Evolutionary conservation across 108 stramenopile genomes (phyloP).

Genomic region (Cyclotella atomus): DNA sequence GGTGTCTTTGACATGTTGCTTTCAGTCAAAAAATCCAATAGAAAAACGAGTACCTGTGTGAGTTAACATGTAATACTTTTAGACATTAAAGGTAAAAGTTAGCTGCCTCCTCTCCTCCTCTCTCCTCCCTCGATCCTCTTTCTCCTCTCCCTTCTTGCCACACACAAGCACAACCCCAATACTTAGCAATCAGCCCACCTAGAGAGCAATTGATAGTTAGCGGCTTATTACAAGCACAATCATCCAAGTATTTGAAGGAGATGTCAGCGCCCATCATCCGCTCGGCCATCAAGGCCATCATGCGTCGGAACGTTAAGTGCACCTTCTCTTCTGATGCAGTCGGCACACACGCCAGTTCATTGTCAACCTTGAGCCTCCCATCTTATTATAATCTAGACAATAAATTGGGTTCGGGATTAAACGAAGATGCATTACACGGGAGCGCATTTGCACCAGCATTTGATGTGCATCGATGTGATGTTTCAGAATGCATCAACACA

Average conservation of each 20-base stretch:
- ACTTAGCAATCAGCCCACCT: too few relatives aligned
- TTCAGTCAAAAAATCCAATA: too few relatives aligned
- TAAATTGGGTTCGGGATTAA: background rate
- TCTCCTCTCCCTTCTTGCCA: too few relatives aligned
- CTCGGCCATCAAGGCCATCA: background rate
- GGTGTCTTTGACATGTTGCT: conserved; percentile 8
- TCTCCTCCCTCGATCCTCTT: too few relatives aligned
- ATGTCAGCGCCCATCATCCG: background rate
- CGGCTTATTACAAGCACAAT: too few relatives aligned
- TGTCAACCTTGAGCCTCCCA: background rate
- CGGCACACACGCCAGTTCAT: background rate
- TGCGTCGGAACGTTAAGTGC: too few relatives aligned
- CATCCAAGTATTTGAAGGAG: background rate
- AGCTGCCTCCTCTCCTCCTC: too few relatives aligned
- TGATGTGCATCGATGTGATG: background rate
- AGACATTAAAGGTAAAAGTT: too few relatives aligned
- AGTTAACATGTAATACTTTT: too few relatives aligned
- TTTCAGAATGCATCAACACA: background rate
- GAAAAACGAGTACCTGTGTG: background rate
- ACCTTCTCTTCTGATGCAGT: background rate
- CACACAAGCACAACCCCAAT: too few relatives aligned
- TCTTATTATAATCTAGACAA: too few relatives aligned
- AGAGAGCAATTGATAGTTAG: too few relatives aligned
- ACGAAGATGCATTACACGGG: background rate
- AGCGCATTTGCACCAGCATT: background rate